These are phyloP conservation scores for Nannochloropsis salina DNA, from an alignment of 108 stramenopile genomes.

Conservation along the genomic window DNA sequence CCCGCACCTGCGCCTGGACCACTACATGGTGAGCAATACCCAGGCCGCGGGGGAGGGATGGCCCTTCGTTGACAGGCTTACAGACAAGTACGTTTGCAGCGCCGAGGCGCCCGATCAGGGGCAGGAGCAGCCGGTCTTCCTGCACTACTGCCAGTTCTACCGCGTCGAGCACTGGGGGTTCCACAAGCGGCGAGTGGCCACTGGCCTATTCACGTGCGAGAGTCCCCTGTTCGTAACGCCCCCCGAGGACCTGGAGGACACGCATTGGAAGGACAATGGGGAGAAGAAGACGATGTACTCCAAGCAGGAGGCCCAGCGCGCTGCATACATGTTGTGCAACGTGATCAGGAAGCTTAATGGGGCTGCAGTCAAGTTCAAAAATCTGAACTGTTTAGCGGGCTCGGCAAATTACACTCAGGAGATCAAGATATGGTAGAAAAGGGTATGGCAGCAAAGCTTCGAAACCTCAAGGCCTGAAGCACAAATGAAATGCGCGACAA, in stretches of 20 bases:
- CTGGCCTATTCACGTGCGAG: slow-evolving; percentile 20
- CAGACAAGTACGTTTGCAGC: not conserved
- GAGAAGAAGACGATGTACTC: not conserved
- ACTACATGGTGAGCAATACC: slow-evolving; percentile 61
- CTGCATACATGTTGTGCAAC: not conserved
- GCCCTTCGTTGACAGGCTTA: not conserved
- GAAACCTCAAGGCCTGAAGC: too few species aligned
- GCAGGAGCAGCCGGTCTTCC: slow-evolving; percentile 17
- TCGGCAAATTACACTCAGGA: not conserved
- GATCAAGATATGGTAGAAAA: not conserved
- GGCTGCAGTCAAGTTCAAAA: not conserved
- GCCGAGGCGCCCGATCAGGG: not conserved
- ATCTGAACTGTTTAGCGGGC: not conserved
- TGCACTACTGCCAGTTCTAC: slow-evolving; percentile 38
- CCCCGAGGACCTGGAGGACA: slow-evolving; percentile 21
- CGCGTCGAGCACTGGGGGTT: slow-evolving; percentile 33
- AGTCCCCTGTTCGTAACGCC: slow-evolving; percentile 19
- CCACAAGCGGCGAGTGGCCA: slow-evolving; percentile 31
- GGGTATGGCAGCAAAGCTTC: not conserved
- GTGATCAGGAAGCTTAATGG: not conserved
- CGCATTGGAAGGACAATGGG: slow-evolving; percentile 22
- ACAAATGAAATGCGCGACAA: too few species aligned
- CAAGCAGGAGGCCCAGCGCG: not conserved
- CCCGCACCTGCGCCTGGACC: slow-evolving; percentile 64
- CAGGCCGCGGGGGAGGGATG: not conserved